phyloP scores from a whole-genome alignment of 306 rosid genomes.

The Lablab purpureus region DNA sequence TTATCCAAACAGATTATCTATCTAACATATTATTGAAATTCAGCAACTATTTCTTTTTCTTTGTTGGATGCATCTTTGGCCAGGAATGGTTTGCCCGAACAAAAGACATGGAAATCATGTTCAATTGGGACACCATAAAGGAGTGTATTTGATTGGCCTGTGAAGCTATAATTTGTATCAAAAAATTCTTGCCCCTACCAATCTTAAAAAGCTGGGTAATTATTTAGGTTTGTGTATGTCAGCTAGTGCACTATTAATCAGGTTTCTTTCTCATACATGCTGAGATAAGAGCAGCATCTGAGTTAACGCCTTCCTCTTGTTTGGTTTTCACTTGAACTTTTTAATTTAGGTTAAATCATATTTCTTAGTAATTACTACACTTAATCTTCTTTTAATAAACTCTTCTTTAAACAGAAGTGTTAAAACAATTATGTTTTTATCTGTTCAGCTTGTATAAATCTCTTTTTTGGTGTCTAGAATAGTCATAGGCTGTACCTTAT shows the following conservation, averaged over 20 bases:
- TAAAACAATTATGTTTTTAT: too few species aligned
- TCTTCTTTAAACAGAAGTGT: neutral
- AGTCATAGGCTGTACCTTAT: too few species aligned
- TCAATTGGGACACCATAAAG: neutral
- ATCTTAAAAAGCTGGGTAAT: slow-evolving; percentile 30
- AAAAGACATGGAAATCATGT: slow-evolving; percentile 3
- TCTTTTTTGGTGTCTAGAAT: too few species aligned
- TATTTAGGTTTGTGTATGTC: slow-evolving; percentile 1
- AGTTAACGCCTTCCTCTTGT: neutral
- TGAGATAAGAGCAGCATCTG: slow-evolving; percentile 18
- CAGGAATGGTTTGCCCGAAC: neutral
- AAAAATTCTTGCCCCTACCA: neutral
- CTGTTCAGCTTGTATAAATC: too few species aligned
- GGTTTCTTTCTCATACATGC: slow-evolving; percentile 34
- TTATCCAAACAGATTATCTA: neutral
- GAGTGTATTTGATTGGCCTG: neutral
- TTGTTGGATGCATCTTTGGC: slow-evolving; percentile 1
- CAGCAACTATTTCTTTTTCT: neutral
- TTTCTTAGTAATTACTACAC: neutral
- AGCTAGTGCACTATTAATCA: neutral
- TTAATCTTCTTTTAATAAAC: slow-evolving; percentile 10
- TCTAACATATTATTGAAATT: slow-evolving; percentile 1
- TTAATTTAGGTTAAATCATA: slow-evolving; percentile 2
- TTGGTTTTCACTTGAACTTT: slow-evolving; percentile 8
- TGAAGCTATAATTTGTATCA: slow-evolving; percentile 10